Conservation (phyloP, 1,139 yeast species). For the Debaryomycetaceae sp. region DNA sequence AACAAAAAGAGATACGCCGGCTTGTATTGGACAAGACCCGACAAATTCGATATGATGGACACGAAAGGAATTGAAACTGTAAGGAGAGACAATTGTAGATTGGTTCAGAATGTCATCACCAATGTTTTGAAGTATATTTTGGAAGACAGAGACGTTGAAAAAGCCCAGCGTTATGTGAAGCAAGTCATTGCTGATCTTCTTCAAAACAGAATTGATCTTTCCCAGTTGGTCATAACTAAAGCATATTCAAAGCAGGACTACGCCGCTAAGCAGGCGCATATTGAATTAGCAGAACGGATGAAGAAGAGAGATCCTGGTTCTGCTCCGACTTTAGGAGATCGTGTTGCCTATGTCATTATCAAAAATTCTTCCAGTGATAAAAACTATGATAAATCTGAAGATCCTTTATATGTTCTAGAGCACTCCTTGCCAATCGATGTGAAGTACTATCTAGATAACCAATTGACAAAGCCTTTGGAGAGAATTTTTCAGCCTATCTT, state of each 20-base stretch:
- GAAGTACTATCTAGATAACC: slow-evolving; percentile 89
- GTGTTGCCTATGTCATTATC: slow-evolving; percentile 95
- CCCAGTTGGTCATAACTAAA: slow-evolving; percentile 91
- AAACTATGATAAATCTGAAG: slow-evolving; percentile 94
- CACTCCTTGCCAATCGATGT: slow-evolving; percentile 93
- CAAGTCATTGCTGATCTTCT: slow-evolving; percentile 85
- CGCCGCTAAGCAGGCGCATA: slow-evolving; percentile 96
- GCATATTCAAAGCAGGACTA: slow-evolving; percentile 88
- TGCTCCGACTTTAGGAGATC: slow-evolving; percentile 95
- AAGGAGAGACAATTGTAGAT: slow-evolving; percentile 92
- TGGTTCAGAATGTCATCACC: slow-evolving; percentile 92
- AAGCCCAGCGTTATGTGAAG: slow-evolving; percentile 82
- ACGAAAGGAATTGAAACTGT: slow-evolving; percentile 98
- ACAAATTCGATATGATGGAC: slow-evolving; percentile 93
- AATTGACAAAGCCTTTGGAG: slow-evolving; percentile 84
- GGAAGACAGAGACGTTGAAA: slow-evolving; percentile 85
- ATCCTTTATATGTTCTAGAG: slow-evolving; percentile 89
- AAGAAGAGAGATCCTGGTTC: slow-evolving; percentile 94
- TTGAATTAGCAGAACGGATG: slow-evolving; percentile 95
- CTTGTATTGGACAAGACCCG: slow-evolving; percentile 88
- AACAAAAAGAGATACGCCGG: slow-evolving; percentile 98
- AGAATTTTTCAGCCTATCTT: slow-evolving; percentile 94
- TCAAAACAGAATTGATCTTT: slow-evolving; percentile 88
- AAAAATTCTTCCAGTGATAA: slow-evolving; percentile 73
- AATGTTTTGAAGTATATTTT: slow-evolving; percentile 81